phyloP scores from a whole-genome alignment of 345 rosid species.

The Xanthoceras sorbifolium region DNA sequence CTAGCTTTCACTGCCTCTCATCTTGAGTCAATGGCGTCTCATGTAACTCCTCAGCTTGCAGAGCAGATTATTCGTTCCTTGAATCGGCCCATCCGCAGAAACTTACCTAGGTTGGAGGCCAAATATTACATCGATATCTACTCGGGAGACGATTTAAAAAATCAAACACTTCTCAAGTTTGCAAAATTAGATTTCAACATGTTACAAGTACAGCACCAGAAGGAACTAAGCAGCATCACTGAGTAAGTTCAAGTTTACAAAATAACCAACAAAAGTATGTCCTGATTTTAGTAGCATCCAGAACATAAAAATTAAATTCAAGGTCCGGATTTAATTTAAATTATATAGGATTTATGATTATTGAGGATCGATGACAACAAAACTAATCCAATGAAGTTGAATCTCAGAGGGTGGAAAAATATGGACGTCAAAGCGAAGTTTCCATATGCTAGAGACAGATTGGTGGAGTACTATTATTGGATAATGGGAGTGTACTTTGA shows the following conservation, averaged over 20 bases:
- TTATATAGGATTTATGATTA: no score
- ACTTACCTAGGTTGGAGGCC: no score
- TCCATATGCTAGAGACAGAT: constrained; percentile 12
- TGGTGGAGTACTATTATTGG: constrained; percentile 16
- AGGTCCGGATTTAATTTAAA: no score
- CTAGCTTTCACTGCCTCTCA: no score
- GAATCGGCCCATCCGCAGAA: no score
- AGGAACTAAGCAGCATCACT: neutral
- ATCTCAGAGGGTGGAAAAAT: constrained; percentile 26
- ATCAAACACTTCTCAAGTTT: neutral
- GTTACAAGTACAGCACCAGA: neutral
- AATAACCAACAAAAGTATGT: no score
- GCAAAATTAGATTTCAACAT: neutral
- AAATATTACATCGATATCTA: neutral
- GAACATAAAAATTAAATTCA: no score
- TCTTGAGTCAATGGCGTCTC: no score
- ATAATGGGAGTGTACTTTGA: constrained; percentile 12
- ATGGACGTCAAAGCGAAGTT: constrained; percentile 13
- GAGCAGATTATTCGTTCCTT: no score
- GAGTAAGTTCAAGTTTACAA: neutral
- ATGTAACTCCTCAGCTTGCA: no score
- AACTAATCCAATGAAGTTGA: neutral
- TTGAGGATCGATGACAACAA: no score
- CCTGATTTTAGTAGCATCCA: no score
- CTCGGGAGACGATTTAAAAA: neutral